These are phyloP conservation scores for Scedosporium dehoogii DNA, from an alignment of 2,329 filamentous ascomycete genomes.

Conservation along the genomic window DNA sequence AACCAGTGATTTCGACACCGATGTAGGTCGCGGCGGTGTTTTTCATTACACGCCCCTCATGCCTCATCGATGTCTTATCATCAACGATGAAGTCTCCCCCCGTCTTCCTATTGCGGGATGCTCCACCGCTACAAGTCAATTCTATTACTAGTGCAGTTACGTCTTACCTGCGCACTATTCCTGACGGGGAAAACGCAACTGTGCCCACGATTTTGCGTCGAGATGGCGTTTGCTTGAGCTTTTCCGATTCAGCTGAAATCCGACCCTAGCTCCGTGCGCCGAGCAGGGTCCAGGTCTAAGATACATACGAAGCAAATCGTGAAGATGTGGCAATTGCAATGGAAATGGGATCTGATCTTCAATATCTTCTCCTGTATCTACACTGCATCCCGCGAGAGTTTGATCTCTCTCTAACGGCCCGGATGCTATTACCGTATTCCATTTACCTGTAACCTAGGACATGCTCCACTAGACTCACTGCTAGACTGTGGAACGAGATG, in stretches of 20 bases:
- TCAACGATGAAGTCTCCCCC: no score
- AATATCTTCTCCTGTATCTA: not conserved
- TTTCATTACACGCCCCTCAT: no score
- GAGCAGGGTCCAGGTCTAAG: not conserved
- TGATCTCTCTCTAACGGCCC: not conserved
- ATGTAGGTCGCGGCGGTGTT: no score
- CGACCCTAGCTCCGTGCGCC: not conserved
- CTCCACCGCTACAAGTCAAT: no score
- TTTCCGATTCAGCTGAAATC: not conserved
- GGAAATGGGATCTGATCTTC: not conserved
- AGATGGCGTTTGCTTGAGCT: not conserved
- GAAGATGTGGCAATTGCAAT: not conserved
- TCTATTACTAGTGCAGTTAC: no score
- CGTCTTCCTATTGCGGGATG: no score
- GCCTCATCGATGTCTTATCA: no score
- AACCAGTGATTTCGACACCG: no score
- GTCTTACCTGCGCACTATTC: not conserved
- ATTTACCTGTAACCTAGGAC: no score
- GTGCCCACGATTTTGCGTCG: no score
- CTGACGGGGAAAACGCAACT: not conserved
- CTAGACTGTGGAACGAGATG: no score
- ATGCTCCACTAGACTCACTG: no score
- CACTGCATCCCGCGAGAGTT: not conserved
- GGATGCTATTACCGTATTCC: not conserved
- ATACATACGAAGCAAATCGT: not conserved